Percentiles rank a stretch among this genome's conserved stretches.
phyloP scores from a whole-genome alignment of 1,284 basidiomycete genomes.

The Malassezia nana region DNA sequence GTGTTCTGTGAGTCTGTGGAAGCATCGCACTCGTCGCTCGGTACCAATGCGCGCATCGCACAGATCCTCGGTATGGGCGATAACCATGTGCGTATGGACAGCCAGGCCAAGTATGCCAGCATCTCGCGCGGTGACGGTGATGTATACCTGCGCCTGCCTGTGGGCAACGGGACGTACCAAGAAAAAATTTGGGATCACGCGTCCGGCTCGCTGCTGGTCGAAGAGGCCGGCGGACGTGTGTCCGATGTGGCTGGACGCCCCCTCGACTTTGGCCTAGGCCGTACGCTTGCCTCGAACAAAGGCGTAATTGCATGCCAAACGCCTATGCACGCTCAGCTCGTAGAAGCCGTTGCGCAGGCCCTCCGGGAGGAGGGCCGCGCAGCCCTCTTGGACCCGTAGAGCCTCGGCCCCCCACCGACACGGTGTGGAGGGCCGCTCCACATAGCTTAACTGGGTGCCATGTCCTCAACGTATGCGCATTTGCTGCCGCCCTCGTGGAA shows the following conservation, averaged over 20 bases:
- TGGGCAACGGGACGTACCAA: constrained; percentile 62
- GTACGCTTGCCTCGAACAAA: constrained; percentile 74
- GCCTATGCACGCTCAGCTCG: constrained; percentile 59
- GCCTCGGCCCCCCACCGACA: not conserved
- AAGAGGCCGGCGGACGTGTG: constrained; percentile 78
- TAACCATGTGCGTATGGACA: constrained; percentile 73
- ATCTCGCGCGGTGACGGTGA: constrained; percentile 78
- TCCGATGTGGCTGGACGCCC: constrained; percentile 69
- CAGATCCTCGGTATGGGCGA: constrained; percentile 61
- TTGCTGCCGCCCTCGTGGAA: constrained; percentile 52
- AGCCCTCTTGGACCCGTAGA: not conserved
- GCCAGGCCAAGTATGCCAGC: constrained; percentile 88
- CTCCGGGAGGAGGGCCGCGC: constrained; percentile 52
- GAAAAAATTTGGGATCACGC: constrained; percentile 98
- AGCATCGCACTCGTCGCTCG: constrained; percentile 79
- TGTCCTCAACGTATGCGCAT: constrained; percentile 19
- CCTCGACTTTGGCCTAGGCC: constrained; percentile 76
- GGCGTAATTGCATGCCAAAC: constrained; percentile 72
- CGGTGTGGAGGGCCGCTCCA: not conserved
- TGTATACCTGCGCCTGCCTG: constrained; percentile 82
- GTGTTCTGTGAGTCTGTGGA: constrained; percentile 87
- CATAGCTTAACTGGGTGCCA: not conserved
- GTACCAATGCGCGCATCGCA: constrained; percentile 65
- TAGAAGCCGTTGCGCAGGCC: constrained; percentile 66
- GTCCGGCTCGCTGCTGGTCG: constrained; percentile 69